Conservation (phyloP, 164 flowering plant genomes). For the Magnolia sinica region DNA sequence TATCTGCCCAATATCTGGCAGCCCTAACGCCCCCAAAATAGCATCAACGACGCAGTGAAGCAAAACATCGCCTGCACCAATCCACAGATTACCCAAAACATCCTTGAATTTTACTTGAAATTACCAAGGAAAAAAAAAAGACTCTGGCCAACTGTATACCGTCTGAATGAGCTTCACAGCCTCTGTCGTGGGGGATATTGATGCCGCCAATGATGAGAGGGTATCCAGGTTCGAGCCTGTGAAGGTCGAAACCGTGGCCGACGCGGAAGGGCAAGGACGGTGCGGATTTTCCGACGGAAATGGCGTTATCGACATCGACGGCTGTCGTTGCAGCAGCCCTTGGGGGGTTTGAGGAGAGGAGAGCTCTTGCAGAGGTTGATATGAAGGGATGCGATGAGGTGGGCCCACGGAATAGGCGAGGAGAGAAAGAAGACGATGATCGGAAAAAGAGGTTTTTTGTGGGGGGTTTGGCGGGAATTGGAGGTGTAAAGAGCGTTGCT, state of each 20-base stretch:
- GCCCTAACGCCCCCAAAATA: slow-evolving; percentile 93
- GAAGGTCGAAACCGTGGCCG: slow-evolving; percentile 97
- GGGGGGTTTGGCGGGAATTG: slow-evolving; percentile 17
- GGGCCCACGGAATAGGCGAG: not conserved
- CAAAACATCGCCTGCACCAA: slow-evolving; percentile 82
- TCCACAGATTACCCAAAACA: not conserved
- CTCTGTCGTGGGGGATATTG: slow-evolving; percentile 78
- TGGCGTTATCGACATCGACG: slow-evolving; percentile 24
- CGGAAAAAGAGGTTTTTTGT: not conserved
- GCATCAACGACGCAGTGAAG: slow-evolving; percentile 99
- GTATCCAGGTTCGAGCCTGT: slow-evolving; percentile 89
- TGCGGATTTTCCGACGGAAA: slow-evolving; percentile 21
- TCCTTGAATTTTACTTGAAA: not conserved
- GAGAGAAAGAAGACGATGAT: not conserved
- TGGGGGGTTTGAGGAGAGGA: not conserved
- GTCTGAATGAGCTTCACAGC: slow-evolving; percentile 99
- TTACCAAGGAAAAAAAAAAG: not conserved
- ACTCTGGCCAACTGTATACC: slow-evolving; percentile 31
- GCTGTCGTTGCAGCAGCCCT: slow-evolving; percentile 33
- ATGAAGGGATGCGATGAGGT: not conserved
- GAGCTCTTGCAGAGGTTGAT: not conserved
- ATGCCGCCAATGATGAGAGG: slow-evolving; percentile 95
- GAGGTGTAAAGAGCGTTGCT: slow-evolving; percentile 13
- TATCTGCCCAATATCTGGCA: slow-evolving; percentile 97
- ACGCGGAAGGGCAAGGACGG: slow-evolving; percentile 74